Conservation (phyloP, 768 basidiomycete species). For the Naganishia randhawae region DNA sequence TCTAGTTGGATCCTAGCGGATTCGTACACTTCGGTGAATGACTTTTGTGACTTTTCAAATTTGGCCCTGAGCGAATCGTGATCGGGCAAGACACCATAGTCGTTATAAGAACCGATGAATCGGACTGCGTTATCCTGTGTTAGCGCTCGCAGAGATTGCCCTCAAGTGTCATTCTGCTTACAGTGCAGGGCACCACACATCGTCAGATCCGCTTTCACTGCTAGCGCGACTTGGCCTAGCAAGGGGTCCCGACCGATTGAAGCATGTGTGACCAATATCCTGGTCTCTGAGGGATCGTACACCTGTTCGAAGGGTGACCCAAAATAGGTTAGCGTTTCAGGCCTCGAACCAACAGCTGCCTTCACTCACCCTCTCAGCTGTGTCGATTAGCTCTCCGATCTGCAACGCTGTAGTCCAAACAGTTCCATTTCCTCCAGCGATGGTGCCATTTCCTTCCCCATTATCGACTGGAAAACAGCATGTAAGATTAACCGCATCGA, state of each 20-base stretch:
- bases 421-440: conserved; percentile 94
- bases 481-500: conserved; percentile 10
- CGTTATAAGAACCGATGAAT: conserved; percentile 92
- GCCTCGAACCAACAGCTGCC: neutral
- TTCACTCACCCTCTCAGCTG: conserved; percentile 74
- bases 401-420: conserved; percentile 99
- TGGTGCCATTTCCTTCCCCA: conserved; percentile 87
- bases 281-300: conserved; percentile 86
- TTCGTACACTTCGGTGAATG: conserved; percentile 90
- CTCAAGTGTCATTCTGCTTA: conserved; percentile 28
- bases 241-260: conserved; percentile 90
- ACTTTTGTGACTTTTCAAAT: conserved; percentile 68
- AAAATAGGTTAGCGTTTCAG: neutral
- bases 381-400: conserved; percentile 96
- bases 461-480: conserved; percentile 25
- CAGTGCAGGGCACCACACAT: conserved; percentile 90
- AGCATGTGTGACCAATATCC: conserved; percentile 86
- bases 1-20: conserved; percentile 88
- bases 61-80: conserved; percentile 83
- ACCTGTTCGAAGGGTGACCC: conserved; percentile 39
- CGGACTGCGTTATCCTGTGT: conserved; percentile 57
- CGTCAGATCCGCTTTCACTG: conserved; percentile 89
- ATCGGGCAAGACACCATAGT: conserved; percentile 86
- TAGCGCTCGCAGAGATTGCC: neutral
- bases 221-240: conserved; percentile 80